Evolutionary conservation across 2,329 filamentous ascomycete species (phyloP).

Genomic region (Colletotrichum simmondsii): DNA sequence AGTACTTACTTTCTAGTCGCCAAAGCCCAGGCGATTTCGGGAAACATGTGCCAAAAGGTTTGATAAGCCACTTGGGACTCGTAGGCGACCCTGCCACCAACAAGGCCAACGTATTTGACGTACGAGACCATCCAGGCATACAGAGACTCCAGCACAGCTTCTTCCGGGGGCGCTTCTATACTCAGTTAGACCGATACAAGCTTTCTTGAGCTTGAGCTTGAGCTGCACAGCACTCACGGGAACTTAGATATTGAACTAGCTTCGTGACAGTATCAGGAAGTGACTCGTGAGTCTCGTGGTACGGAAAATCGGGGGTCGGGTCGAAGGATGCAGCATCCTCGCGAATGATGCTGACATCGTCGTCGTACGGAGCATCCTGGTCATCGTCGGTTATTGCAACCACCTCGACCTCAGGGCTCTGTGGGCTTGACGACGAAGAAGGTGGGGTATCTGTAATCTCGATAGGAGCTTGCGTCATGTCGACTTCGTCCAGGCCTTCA

Average conservation of each 20-base stretch:
- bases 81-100: constrained; percentile 48
- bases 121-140: constrained; percentile 63
- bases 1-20: constrained; percentile 36
- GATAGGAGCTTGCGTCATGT: constrained; percentile 43
- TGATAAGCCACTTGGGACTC: constrained; percentile 56
- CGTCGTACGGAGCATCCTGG: constrained; percentile 40
- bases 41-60: constrained; percentile 64
- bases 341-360: constrained; percentile 38
- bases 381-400: constrained; percentile 52
- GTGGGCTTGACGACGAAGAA: constrained; percentile 50
- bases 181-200: constrained; percentile 38
- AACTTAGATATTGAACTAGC: constrained; percentile 48
- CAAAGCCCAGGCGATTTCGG: constrained; percentile 58
- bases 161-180: constrained; percentile 54
- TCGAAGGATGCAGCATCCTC: constrained; percentile 44
- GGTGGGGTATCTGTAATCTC: constrained; percentile 41
- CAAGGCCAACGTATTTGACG: constrained; percentile 51
- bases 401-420: constrained; percentile 57
- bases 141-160: constrained; percentile 55
- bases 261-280: constrained; percentile 46
- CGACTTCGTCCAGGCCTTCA: constrained; percentile 54
- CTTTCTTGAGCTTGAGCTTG: no score
- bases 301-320: constrained; percentile 60
- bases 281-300: constrained; percentile 45
- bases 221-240: constrained; percentile 38